phyloP scores from a whole-genome alignment of 78 protist species.

The Dictyostelium discoideum region DNA sequence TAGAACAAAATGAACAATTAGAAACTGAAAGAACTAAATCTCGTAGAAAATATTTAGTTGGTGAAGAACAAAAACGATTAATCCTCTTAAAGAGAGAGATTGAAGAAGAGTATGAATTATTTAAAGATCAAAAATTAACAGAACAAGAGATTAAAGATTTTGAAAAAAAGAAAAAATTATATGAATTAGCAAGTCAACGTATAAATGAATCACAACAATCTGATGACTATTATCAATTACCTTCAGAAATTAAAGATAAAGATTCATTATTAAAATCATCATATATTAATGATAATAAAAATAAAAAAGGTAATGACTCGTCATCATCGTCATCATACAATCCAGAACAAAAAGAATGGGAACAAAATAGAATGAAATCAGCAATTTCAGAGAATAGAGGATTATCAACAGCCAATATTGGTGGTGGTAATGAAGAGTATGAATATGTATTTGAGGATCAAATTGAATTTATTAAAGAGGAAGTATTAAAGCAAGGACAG shows the following conservation, averaged over 20 bases:
- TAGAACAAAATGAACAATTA: conserved; percentile 4
- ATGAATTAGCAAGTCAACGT: conserved; percentile 79
- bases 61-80: conserved; percentile 70
- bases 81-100: conserved; percentile 51
- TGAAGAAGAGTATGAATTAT: conserved; percentile 84
- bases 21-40: conserved; percentile 50
- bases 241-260: not conserved
- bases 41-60: conserved; percentile 76
- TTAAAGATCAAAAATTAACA: conserved; percentile 79
- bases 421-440: conserved; percentile 54
- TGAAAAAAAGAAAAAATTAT: conserved; percentile 80
- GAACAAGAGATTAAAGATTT: conserved; percentile 76
- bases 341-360: conserved; percentile 86
- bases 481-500: conserved; percentile 38
- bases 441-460: conserved; percentile 89
- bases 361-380: conserved; percentile 63
- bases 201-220: conserved; percentile 7
- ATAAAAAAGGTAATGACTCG: not conserved
- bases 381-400: conserved; percentile 10
- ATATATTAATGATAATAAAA: not conserved
- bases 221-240: conserved; percentile 7
- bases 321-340: not conserved
- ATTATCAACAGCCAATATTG: not conserved
- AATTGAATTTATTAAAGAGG: conserved; percentile 85
- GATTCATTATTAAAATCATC: not conserved